A percentile compares a stretch with the other conserved stretches of the same genome.
These are phyloP conservation scores for Penicillium hesseltinei DNA, from an alignment of 2,329 filamentous ascomycete genomes.

Conservation along the genomic window DNA sequence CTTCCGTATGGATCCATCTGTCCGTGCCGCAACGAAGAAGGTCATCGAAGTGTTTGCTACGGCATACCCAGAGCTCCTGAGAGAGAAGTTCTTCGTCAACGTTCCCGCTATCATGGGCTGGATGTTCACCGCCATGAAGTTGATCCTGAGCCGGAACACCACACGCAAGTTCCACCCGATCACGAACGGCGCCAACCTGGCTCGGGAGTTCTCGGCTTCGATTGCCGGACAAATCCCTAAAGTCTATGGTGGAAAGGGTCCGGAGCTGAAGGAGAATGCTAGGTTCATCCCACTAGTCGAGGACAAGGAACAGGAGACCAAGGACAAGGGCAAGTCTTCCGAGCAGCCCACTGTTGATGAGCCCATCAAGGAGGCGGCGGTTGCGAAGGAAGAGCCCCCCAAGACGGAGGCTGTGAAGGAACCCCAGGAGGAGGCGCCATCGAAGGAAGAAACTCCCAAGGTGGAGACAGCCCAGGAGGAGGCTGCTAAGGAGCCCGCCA, in stretches of 20 bases:
- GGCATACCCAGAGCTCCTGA: constrained; percentile 85
- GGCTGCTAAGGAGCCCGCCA: constrained; percentile 8
- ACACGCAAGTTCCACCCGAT: constrained; percentile 78
- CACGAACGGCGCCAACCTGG: constrained; percentile 68
- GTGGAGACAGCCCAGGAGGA: constrained; percentile 16
- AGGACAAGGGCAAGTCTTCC: constrained; percentile 4
- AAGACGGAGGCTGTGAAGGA: constrained; percentile 3
- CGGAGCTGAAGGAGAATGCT: constrained; percentile 45
- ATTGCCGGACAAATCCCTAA: constrained; percentile 67
- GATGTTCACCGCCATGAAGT: constrained; percentile 72
- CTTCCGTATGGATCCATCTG: constrained; percentile 72
- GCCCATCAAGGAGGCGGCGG: constrained; percentile 8
- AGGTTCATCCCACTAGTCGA: constrained; percentile 34
- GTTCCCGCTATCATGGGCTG: constrained; percentile 90
- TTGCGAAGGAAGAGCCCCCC: background rate
- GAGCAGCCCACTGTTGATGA: constrained; percentile 8
- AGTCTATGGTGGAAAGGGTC: constrained; percentile 74
- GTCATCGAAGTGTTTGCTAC: constrained; percentile 78
- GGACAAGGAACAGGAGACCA: constrained; percentile 12
- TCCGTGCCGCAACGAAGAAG: constrained; percentile 73
- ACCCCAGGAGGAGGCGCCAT: constrained; percentile 11
- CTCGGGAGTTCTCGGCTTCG: constrained; percentile 53
- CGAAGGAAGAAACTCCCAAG: constrained; percentile 1
- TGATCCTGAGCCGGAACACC: constrained; percentile 70
- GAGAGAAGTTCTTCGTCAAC: constrained; percentile 94